Conservation (phyloP, 331 rosid species). For the Rhamnella rubrinervis region DNA sequence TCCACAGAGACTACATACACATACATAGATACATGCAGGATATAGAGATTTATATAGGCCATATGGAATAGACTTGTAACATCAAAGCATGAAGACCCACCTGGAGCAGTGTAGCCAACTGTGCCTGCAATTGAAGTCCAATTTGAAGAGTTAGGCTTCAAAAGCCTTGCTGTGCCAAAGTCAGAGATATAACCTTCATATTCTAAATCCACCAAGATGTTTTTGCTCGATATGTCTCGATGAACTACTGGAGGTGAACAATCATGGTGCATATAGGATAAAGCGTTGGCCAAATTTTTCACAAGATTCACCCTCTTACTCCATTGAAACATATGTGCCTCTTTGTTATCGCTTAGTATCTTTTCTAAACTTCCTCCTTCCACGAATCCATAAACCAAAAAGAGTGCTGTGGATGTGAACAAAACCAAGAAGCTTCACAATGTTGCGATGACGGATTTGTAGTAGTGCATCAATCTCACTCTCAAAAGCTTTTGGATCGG, state of each 20-base stretch:
- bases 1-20: no score
- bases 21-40: no score
- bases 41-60: no score
- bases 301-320: constrained; percentile 14
- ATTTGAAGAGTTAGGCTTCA: constrained; percentile 19
- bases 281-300: constrained; percentile 20
- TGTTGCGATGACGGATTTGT: constrained; percentile 20
- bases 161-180: constrained; percentile 28
- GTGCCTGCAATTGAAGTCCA: constrained; percentile 31
- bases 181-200: constrained; percentile 16
- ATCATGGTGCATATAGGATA: constrained; percentile 25
- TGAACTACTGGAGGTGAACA: constrained; percentile 28
- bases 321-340: constrained; percentile 17
- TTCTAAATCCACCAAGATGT: constrained; percentile 19
- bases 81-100: constrained; percentile 2
- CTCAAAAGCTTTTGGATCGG: constrained; percentile 16
- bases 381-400: constrained; percentile 19
- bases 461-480: constrained; percentile 20
- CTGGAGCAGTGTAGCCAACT: constrained; percentile 29
- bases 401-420: constrained; percentile 18
- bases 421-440: constrained; percentile 31
- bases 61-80: no score
- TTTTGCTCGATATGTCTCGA: constrained; percentile 29
- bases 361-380: constrained; percentile 24
- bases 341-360: constrained; percentile 4